Evolutionary conservation across 495 filamentous ascomycete genomes (phyloP).

Genomic region (Chlorociboria aeruginascens): DNA sequence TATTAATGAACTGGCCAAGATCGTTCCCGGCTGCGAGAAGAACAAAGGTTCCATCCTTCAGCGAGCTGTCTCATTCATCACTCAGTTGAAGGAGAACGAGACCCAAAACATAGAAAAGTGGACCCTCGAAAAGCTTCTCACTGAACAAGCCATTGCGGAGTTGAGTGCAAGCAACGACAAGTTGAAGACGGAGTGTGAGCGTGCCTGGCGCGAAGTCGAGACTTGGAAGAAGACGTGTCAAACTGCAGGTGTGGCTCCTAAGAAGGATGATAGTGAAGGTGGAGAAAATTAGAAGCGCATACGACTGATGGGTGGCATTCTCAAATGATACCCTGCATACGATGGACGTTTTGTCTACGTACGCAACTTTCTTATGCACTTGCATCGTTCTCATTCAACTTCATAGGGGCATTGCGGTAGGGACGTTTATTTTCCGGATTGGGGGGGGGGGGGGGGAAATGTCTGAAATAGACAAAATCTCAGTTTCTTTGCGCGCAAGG

Average conservation of each 20-base stretch:
- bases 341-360: conserved; percentile 15
- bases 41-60: conserved; percentile 97
- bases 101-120: conserved; percentile 89
- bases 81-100: conserved; percentile 88
- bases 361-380: conserved; percentile 11
- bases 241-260: conserved; percentile 49
- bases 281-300: conserved; percentile 13
- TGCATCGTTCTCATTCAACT: conserved; percentile 1
- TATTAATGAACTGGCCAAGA: conserved; percentile 95
- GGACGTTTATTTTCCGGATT: background rate
- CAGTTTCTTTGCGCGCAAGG: too few species aligned
- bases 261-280: conserved; percentile 18
- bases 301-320: conserved; percentile 12
- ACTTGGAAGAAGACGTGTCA: conserved; percentile 79
- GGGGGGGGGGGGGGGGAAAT: too few species aligned
- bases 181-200: conserved; percentile 65
- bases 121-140: conserved; percentile 90
- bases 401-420: too few species aligned
- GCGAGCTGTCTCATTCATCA: conserved; percentile 88
- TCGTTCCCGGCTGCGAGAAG: conserved; percentile 96
- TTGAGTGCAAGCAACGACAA: conserved; percentile 82
- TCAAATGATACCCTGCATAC: conserved; percentile 18
- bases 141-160: conserved; percentile 87
- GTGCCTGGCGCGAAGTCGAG: conserved; percentile 62
- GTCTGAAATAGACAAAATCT: too few species aligned